These are phyloP conservation scores for Crithidia expoeki DNA, from an alignment of 208 protist genomes.

Conservation along the genomic window DNA sequence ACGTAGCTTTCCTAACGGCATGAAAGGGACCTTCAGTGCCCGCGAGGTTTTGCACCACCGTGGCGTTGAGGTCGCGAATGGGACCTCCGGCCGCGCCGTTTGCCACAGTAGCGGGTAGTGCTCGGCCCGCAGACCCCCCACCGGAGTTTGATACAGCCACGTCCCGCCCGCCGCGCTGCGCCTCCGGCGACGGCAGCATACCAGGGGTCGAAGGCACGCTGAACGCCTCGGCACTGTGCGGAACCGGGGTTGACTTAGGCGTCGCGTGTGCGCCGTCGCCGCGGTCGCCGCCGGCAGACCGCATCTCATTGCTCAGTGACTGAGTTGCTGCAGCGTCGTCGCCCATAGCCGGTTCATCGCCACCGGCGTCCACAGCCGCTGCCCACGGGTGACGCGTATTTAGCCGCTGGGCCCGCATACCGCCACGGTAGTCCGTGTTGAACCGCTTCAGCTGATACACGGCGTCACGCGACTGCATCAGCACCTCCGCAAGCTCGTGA, in stretches of 20 bases:
- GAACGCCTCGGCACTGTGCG: slow-evolving; percentile 10
- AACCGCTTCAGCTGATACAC: slow-evolving; percentile 54
- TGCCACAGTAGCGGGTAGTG: background rate
- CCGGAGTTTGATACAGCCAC: background rate
- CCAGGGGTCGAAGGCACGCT: slow-evolving; percentile 27
- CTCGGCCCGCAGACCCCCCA: background rate
- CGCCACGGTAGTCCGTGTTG: slow-evolving; percentile 67
- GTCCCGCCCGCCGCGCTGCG: slow-evolving; percentile 3
- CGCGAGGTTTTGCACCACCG: slow-evolving; percentile 11
- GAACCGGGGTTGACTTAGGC: background rate
- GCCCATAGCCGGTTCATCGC: slow-evolving; percentile 1
- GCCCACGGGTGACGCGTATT: slow-evolving; percentile 26
- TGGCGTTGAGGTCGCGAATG: slow-evolving; percentile 13
- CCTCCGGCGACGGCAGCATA: slow-evolving; percentile 15
- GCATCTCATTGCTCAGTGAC: slow-evolving; percentile 65
- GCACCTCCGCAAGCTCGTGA: slow-evolving; percentile 36
- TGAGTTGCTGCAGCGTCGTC: slow-evolving; percentile 17
- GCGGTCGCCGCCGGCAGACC: slow-evolving; percentile 1
- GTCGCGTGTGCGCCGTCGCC: slow-evolving; percentile 5
- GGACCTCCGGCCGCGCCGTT: background rate
- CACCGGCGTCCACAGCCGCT: too few relatives aligned
- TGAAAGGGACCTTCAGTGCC: background rate
- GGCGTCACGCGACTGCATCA: slow-evolving; percentile 51
- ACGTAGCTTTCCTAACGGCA: background rate
- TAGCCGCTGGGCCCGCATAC: slow-evolving; percentile 26